Evolutionary conservation across 2,329 filamentous ascomycete genomes (phyloP).

Genomic region (Trichoderma asperellum): DNA sequence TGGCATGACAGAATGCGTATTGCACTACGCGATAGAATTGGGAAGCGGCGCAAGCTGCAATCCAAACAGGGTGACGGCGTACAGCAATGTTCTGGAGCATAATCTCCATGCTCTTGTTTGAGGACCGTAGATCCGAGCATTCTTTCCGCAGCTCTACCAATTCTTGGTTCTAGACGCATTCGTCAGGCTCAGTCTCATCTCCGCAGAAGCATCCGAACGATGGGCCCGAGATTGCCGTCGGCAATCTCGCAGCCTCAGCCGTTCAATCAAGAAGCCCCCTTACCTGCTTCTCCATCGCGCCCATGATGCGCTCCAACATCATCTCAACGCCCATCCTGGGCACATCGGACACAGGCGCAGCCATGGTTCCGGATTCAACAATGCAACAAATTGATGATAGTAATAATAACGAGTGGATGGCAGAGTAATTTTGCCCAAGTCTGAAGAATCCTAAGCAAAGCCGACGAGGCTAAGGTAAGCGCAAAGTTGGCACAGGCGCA

Average conservation of each 20-base stretch:
- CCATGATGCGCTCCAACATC: slow-evolving; percentile 33
- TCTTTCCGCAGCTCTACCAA: slow-evolving; percentile 34
- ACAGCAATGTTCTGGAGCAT: slow-evolving; percentile 33
- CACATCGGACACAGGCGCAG: slow-evolving; percentile 20
- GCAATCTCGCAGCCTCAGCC: slow-evolving; percentile 5
- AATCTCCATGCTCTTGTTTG: slow-evolving; percentile 34
- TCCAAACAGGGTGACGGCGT: background rate
- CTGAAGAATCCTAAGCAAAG: slow-evolving; percentile 1
- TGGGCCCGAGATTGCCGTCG: background rate
- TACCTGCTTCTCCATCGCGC: slow-evolving; percentile 34
- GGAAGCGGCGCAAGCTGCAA: slow-evolving; percentile 10
- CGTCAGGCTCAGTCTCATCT: slow-evolving; percentile 1
- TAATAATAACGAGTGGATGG: slow-evolving; percentile 16
- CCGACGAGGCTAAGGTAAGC: slow-evolving; percentile 17
- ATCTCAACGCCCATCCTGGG: slow-evolving; percentile 31
- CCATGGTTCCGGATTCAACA: slow-evolving; percentile 25
- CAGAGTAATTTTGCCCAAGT: slow-evolving; percentile 10
- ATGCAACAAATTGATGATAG: background rate
- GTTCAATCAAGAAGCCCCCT: background rate
- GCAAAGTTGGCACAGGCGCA: slow-evolving; percentile 6
- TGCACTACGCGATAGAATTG: slow-evolving; percentile 25
- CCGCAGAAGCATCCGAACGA: background rate
- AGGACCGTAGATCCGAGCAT: slow-evolving; percentile 34
- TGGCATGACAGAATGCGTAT: background rate
- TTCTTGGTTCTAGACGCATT: slow-evolving; percentile 32